Conservation (phyloP, 2,329 filamentous ascomycete species). For the Paecilomyces variotii region DNA sequence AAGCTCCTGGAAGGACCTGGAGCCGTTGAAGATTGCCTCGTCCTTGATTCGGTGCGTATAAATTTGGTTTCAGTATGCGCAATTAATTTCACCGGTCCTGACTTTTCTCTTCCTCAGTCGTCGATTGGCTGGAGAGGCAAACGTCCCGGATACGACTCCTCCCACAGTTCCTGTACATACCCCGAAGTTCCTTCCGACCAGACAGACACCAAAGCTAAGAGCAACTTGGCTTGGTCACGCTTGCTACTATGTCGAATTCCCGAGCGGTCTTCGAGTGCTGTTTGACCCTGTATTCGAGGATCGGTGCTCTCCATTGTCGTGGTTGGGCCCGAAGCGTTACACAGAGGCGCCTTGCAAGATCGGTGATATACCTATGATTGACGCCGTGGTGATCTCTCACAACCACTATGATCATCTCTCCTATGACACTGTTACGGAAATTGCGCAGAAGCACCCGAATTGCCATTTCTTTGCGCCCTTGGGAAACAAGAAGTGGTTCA, state of each 20-base stretch:
- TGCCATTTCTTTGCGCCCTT: conserved; percentile 84
- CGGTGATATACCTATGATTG: conserved; percentile 59
- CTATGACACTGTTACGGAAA: conserved; percentile 62
- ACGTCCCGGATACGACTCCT: conserved; percentile 54
- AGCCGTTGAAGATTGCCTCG: neutral
- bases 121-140: conserved; percentile 42
- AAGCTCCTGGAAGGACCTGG: neutral
- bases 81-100: neutral
- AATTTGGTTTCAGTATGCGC: neutral
- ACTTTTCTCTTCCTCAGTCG: conserved; percentile 20
- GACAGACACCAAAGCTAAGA: conserved; percentile 55
- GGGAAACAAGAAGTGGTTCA: conserved; percentile 78
- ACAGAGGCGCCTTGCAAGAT: conserved; percentile 70
- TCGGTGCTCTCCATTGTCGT: conserved; percentile 69
- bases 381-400: conserved; percentile 67
- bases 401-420: conserved; percentile 92
- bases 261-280: conserved; percentile 73
- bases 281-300: conserved; percentile 93
- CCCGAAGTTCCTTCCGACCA: conserved; percentile 58
- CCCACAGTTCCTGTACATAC: conserved; percentile 59
- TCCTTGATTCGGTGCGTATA: conserved; percentile 5
- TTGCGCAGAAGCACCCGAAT: conserved; percentile 63
- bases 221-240: conserved; percentile 95
- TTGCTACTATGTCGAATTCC: conserved; percentile 88
- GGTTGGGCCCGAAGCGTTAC: conserved; percentile 66